Percentiles rank a stretch among this genome's conserved stretches.
Conservation (phyloP, 345 rosid genomes). For the Hypericum androsaemum region DNA sequence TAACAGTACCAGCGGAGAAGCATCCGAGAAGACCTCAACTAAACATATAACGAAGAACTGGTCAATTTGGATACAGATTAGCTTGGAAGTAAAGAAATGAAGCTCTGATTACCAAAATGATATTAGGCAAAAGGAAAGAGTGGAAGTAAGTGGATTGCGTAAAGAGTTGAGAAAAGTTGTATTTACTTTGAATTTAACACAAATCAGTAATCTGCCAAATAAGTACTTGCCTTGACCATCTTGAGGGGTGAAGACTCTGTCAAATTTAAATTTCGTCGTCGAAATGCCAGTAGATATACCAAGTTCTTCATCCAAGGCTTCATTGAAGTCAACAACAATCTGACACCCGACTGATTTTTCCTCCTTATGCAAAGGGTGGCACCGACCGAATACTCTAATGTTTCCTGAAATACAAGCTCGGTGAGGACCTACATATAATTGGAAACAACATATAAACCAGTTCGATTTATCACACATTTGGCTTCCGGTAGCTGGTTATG, state of each 20-base stretch:
- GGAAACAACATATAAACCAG: no score
- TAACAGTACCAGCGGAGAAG: slow-evolving; percentile 75
- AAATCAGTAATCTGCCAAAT: no score
- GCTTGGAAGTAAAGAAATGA: neutral
- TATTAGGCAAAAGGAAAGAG: no score
- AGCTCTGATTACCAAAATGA: neutral
- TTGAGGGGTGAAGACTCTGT: slow-evolving; percentile 71
- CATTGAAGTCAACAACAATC: slow-evolving; percentile 61
- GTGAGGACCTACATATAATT: no score
- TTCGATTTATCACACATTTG: slow-evolving; percentile 68
- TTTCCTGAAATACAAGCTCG: slow-evolving; percentile 84
- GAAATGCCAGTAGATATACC: slow-evolving; percentile 52
- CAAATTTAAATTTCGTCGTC: slow-evolving; percentile 74
- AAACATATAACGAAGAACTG: slow-evolving; percentile 17
- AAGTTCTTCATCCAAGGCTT: slow-evolving; percentile 86
- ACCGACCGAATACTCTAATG: slow-evolving; percentile 90
- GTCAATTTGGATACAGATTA: slow-evolving; percentile 3
- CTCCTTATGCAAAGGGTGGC: slow-evolving; percentile 72
- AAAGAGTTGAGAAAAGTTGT: no score
- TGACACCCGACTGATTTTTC: slow-evolving; percentile 53
- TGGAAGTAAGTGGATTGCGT: no score
- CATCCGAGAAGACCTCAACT: slow-evolving; percentile 92
- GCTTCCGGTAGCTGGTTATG: slow-evolving; percentile 85
- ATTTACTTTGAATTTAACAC: no score
- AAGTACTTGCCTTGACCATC: slow-evolving; percentile 99